Base-by-base conservation (phyloP, 2,329 filamentous ascomycete species). In the Paramyrothecium sp. region DNA sequence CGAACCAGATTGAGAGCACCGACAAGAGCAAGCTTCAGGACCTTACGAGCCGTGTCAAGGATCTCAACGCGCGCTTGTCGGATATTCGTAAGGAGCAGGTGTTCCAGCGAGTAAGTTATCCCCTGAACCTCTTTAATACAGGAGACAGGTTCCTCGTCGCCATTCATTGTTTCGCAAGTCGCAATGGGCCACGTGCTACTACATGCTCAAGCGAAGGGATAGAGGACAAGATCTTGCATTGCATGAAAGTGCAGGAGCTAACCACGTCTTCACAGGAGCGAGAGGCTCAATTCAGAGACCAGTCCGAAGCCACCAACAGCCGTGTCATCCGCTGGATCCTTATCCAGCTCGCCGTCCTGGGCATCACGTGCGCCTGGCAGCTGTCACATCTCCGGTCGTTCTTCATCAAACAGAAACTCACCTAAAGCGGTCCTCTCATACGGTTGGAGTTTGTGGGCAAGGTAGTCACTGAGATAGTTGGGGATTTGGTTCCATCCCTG, bases 371-470 rank as follows among this genome's bases (percentile, higher is more conserved):
- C 78, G 91, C 92, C 60, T 99, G 95, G 95, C 95, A 99, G 76
- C 82, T 99, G 51, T 96, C 92, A 55, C 94, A 99, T 77, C 84
- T 99, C 67, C 86, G 95, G 66, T 90, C 91, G 51, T 99, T 99
- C 85, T 99, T 99, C 81, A 99, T 99, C 82, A 99, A 99, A 85
- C 94, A 98, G 81, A 99, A 99, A 84, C 87, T 99, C 73, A 98
- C 95, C 59, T 99, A 41, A 38, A 38, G 38, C 38, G n/a, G n/a
- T 44, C 13, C 7, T 44, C 4, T 44, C 38, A 44, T 44, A 44
- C 5, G n/a, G 38, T 19, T 19, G 38, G 38, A 44, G 38, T 44
- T 44, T 16, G 13, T 44, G 38, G 38, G 13, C 13, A 19, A 19
- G 4, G 5, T 30, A 5, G 26, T 30, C 26, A 30, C 26, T 10